These are phyloP conservation scores for Coniosporium tulheliwenetii DNA, from an alignment of 2,329 filamentous ascomycete genomes.

Conservation along the genomic window DNA sequence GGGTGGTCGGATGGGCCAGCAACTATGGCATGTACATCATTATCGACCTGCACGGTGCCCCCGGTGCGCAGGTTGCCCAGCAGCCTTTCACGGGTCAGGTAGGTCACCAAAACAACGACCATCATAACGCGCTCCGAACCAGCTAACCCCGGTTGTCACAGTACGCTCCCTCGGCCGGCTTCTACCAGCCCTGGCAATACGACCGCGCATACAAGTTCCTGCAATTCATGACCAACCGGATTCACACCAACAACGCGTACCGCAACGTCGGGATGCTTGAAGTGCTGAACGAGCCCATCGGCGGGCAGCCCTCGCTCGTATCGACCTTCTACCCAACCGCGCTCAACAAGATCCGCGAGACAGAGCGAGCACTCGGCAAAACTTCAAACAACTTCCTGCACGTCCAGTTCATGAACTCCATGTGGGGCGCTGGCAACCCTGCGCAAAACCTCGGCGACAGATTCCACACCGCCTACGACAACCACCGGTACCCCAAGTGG, in stretches of 20 bases:
- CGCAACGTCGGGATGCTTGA: constrained; percentile 43
- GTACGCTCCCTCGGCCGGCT: constrained; percentile 27
- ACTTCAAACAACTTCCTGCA: constrained; percentile 30
- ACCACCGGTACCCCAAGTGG: constrained; percentile 45
- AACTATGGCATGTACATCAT: constrained; percentile 37
- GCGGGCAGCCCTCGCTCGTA: constrained; percentile 21
- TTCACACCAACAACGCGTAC: constrained; percentile 33
- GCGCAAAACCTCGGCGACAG: constrained; percentile 27
- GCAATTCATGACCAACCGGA: constrained; percentile 36
- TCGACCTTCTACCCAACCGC: constrained; percentile 34
- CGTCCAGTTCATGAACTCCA: constrained; percentile 36
- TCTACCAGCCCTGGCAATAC: constrained; percentile 42
- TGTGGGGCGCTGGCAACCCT: constrained; percentile 42
- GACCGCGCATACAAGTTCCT: constrained; percentile 39
- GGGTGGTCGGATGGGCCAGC: constrained; percentile 32
- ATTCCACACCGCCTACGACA: constrained; percentile 36
- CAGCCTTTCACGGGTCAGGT: constrained; percentile 33
- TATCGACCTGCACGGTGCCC: constrained; percentile 36
- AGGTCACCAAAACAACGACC: constrained; percentile 1
- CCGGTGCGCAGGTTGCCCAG: constrained; percentile 30
- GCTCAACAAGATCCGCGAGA: constrained; percentile 27
- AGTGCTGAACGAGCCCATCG: constrained; percentile 42
- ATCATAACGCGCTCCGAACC: background rate
- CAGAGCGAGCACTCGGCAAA: constrained; percentile 30
- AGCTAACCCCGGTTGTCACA: constrained; percentile 4